Base-by-base conservation (phyloP, 768 basidiomycete species). In the Pulveroboletus sp. region DNA sequence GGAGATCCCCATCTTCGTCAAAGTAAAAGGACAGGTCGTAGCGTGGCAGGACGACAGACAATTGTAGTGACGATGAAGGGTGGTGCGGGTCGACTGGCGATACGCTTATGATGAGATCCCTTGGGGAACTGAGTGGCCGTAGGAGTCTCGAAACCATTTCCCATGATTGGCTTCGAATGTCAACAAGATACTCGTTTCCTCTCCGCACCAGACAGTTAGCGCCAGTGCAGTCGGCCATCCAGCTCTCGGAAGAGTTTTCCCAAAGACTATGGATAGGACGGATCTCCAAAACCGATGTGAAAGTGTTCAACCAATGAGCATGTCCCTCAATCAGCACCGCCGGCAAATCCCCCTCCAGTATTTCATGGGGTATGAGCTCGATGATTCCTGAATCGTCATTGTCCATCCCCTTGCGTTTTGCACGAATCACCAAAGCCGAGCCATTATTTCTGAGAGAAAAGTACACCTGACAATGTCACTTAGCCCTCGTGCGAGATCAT, bases 11-110 rank as follows among this genome's bases (percentile, higher is more conserved):
- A n/a, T n/a, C n/a, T 71, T 3, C 74, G 34, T 68, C 63, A 23
- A 74, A 21, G 37, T 65, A 66, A 39, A 79, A 78, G 1, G 66
- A 61, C 10, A 78, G 55, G 4, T 62, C 54, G 40, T 69, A 71
- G 8, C 72, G 72, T 20, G 74, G 74, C 6, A 79, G 56, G 0
- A 57, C 47, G 29, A 70, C 58, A 4, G 48, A 59, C 1, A 78
- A 45, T 4, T 35, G 42, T 14, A 27, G 21, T 10, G 29, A 38
- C 6, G 38, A 13, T 0, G 23, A 21, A 9, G 35, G 12, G 10
- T 24, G 32, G 25, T 34, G 8, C n/a, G 31, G 17, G 27, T 45
- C 17, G 2, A 10, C 7, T 14, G 40, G 4, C 4, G 32, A 42
- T 20, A 9, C 23, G 0, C 34, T 61, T 34, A 71, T 38, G 27